Conservation (phyloP, 2,329 filamentous ascomycete genomes). For the Venturia oleaginea region DNA sequence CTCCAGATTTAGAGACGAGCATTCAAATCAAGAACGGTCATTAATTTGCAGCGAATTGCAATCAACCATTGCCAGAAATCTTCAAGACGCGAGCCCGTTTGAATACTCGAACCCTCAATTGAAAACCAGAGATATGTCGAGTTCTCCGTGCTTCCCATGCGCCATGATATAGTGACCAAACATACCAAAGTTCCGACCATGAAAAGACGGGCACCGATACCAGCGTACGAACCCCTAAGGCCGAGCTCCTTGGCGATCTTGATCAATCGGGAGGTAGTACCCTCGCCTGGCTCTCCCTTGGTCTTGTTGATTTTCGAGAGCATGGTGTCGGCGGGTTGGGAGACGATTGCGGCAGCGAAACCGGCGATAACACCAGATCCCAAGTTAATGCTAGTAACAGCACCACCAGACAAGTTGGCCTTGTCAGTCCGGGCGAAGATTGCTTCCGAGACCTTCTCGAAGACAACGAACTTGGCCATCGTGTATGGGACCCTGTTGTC, state of each 20-base stretch:
- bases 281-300: conserved; percentile 76
- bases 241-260: conserved; percentile 86
- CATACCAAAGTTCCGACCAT: conserved; percentile 35
- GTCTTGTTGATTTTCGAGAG: conserved; percentile 95
- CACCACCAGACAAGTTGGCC: conserved; percentile 54
- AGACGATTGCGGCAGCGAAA: conserved; percentile 79
- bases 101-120: neutral
- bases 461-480: conserved; percentile 92
- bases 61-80: conserved; percentile 16
- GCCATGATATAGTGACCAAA: neutral
- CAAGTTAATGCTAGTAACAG: conserved; percentile 75
- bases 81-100: neutral
- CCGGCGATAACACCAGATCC: conserved; percentile 76
- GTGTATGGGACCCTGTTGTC: conserved; percentile 70
- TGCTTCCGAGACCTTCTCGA: conserved; percentile 75
- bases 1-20: neutral
- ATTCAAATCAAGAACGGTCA: neutral
- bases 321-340: conserved; percentile 89
- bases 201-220: conserved; percentile 72
- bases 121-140: conserved; percentile 5
- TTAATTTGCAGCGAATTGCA: neutral
- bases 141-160: neutral
- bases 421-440: conserved; percentile 64
- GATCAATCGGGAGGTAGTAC: conserved; percentile 68
- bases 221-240: conserved; percentile 65